A percentile compares a stretch with the other conserved stretches of the same genome.
Evolutionary conservation across 768 basidiomycete species (phyloP).

Genomic region (Russula virescens): DNA sequence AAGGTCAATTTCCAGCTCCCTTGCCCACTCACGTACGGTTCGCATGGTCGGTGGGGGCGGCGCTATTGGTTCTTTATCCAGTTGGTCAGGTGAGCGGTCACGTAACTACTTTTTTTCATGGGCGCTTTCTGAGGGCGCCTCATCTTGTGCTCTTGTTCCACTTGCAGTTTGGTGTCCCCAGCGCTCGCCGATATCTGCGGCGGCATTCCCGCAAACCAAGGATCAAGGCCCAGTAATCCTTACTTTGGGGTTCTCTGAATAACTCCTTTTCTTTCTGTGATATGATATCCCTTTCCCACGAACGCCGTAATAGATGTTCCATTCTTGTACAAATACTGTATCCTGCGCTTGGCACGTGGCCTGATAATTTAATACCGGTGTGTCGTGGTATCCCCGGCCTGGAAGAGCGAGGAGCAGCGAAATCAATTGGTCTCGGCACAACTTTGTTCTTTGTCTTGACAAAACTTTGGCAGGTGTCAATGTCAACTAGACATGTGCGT

Average conservation of each 20-base stretch:
- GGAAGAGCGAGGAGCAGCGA: not conserved
- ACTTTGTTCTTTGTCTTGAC: slow-evolving; percentile 2
- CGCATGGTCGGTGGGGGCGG: slow-evolving; percentile 58
- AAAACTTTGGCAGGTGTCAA: slow-evolving; percentile 11
- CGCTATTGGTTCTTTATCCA: slow-evolving; percentile 65
- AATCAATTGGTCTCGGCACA: slow-evolving; percentile 1
- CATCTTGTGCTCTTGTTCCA: slow-evolving; percentile 12
- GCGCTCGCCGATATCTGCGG: slow-evolving; percentile 23
- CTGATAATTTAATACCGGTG: slow-evolving; percentile 1
- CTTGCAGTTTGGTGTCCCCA: slow-evolving; percentile 24
- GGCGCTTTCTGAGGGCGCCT: slow-evolving; percentile 15
- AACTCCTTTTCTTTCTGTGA: not conserved
- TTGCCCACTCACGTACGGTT: slow-evolving; percentile 56
- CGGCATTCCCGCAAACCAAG: slow-evolving; percentile 11
- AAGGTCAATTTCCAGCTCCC: slow-evolving; percentile 60
- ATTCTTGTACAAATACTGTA: not conserved
- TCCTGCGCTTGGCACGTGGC: not conserved
- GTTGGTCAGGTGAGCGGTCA: slow-evolving; percentile 48
- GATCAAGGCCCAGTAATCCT: slow-evolving; percentile 18
- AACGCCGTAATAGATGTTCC: not conserved
- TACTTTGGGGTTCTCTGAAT: not conserved
- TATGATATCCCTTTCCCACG: not conserved
- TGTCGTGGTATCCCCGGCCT: not conserved
- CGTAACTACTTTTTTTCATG: not conserved
- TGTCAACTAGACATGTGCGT: not conserved